A percentile compares a stretch with the other conserved stretches of the same genome.
phyloP scores from a whole-genome alignment of 192 early-diverging fungal species.

The Paraglomus brasilianum region DNA sequence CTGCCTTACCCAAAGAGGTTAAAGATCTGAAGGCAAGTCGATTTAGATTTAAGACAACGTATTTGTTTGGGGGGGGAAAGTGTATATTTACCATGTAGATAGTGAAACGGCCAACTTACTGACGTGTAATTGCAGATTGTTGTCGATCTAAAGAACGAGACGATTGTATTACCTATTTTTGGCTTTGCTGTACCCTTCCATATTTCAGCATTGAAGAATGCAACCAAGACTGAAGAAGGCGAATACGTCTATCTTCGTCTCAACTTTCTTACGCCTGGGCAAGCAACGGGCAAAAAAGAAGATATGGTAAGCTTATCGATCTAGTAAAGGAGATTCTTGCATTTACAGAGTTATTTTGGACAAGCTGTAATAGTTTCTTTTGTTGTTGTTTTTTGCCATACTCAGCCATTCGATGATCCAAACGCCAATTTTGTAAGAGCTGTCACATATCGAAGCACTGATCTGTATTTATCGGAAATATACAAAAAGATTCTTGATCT shows the following conservation, averaged over 20 bases:
- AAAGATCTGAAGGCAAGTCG: conserved; percentile 59
- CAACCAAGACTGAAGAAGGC: conserved; percentile 91
- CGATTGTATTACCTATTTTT: conserved; percentile 92
- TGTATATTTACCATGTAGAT: neutral
- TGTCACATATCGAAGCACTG: conserved; percentile 87
- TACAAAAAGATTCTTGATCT: conserved; percentile 83
- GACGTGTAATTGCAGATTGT: conserved; percentile 59
- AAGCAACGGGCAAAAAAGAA: conserved; percentile 90
- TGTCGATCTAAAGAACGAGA: conserved; percentile 83
- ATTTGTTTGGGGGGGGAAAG: neutral
- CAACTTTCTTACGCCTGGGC: conserved; percentile 94
- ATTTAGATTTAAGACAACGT: neutral
- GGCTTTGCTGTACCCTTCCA: conserved; percentile 98
- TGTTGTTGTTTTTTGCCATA: neutral
- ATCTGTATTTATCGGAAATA: conserved; percentile 80
- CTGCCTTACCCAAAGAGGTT: conserved; percentile 78
- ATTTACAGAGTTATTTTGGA: neutral
- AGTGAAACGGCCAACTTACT: neutral
- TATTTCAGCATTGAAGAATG: conserved; percentile 93
- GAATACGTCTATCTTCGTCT: conserved; percentile 88
- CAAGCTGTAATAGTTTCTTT: too few species aligned
- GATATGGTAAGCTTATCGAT: conserved; percentile 45
- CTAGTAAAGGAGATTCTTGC: neutral
- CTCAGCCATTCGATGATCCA: conserved; percentile 79
- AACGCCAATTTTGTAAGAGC: conserved; percentile 90